phyloP scores from a whole-genome alignment of 169 alveolate species.

The Theileria parva region DNA sequence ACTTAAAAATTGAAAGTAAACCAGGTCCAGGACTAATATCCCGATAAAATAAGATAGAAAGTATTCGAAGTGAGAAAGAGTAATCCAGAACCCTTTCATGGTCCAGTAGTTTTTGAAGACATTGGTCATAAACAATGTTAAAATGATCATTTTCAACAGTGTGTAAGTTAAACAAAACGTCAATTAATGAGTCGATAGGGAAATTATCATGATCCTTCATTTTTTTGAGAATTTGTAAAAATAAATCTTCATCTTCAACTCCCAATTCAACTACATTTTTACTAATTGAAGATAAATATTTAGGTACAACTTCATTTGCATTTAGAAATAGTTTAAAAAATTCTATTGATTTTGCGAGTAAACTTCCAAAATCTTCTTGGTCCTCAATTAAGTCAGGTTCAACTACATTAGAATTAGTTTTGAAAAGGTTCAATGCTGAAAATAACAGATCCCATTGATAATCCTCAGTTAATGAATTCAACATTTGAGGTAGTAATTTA shows the following conservation, averaged over 20 bases:
- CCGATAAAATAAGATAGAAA: not conserved
- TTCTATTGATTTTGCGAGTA: not conserved
- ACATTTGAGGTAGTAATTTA: not conserved
- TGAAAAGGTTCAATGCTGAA: not conserved
- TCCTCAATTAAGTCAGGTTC: not conserved
- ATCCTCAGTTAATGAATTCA: not conserved
- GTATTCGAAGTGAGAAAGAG: not conserved
- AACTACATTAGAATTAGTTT: not conserved
- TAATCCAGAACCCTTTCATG: not conserved
- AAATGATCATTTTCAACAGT: not conserved
- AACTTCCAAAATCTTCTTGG: not conserved
- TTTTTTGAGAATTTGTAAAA: not conserved
- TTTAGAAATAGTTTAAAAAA: not conserved
- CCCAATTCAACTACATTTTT: constrained; percentile 16
- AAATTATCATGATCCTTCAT: not conserved
- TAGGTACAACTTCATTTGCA: not conserved
- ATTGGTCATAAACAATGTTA: not conserved
- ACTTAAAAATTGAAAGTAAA: constrained; percentile 1
- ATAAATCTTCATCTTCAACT: not conserved
- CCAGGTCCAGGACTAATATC: not conserved
- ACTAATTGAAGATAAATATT: constrained; percentile 19
- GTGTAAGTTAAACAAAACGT: constrained; percentile 33
- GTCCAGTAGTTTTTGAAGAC: not conserved
- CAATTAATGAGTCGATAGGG: constrained; percentile 15
- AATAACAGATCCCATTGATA: constrained; percentile 15